Evolutionary conservation across 306 rosid genomes (phyloP), one percentile per base, ranked within the genome.

Genomic region (Inga laurina): DNA sequence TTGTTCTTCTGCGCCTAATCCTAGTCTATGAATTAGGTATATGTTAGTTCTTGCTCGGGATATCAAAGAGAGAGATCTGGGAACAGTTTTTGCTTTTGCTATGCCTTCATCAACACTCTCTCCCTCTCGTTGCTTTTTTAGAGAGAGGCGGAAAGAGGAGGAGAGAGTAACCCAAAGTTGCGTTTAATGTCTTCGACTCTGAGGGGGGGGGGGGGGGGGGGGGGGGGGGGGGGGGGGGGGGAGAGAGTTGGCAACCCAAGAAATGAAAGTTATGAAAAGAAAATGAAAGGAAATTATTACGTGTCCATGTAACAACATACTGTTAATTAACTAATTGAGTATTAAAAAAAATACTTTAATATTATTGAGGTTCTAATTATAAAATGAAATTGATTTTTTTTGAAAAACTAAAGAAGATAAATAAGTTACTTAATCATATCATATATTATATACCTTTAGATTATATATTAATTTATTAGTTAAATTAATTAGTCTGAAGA

Each of bases 61-160:
- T 83, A 74, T 82, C 80, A 22, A 45, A 69, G 72, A 19, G 71
- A 19, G 67, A 83, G 82, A 70, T 64, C 62, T 76, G 79, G 41
- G 30, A 69, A 30, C 74, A 61, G 73, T 10, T 34, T 11, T 22
- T 68, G 85, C 74, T 77, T 76, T 84, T 24, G 74, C 68, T 79
- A 19, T 54, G 44, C 19, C 84, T 57, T 35, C 35, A 54, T 71
- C 69, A 5, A 32, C 66, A 78, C 80, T 18, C 65, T 27, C 56
- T 41, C 57, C 3, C 65, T 16, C 75, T 6, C 72, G 15, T 74
- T 66, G 19, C 72, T 72, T 83, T 77, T 74, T 54, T 21, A 67
- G 77, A 76, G 87, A 82, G 88, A 81, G 83, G 80, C 44, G 45
- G 21, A 12, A 75, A 74, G 52, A 45, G 22, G 72, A 16, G 61